Percentiles rank a stretch among this genome's conserved stretches.
Evolutionary conservation across 2,329 filamentous ascomycete species (phyloP).

Genomic region (Teratosphaeria gauchensis): DNA sequence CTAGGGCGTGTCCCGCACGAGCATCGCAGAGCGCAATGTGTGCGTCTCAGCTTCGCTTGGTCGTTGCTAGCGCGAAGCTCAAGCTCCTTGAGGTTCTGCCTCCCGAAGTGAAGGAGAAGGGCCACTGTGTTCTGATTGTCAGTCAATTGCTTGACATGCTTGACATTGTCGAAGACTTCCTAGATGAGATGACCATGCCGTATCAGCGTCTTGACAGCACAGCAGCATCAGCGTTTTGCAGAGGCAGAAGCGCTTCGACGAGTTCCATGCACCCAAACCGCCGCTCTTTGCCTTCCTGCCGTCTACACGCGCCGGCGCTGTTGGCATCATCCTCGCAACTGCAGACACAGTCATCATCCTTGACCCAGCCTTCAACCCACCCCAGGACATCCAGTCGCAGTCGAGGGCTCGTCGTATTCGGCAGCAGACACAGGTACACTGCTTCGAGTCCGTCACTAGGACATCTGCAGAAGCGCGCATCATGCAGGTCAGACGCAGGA

Average conservation of each 20-base stretch:
- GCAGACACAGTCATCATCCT: constrained; percentile 97
- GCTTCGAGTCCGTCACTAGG: constrained; percentile 88
- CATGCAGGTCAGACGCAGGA: constrained; percentile 87
- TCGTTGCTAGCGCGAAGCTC: constrained; percentile 87
- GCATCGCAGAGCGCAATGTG: constrained; percentile 73
- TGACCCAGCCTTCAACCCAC: constrained; percentile 93
- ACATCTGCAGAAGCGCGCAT: constrained; percentile 89
- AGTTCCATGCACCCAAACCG: constrained; percentile 79
- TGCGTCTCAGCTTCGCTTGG: constrained; percentile 55
- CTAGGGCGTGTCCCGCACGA: constrained; percentile 84
- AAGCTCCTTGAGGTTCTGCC: constrained; percentile 75
- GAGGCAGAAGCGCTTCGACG: constrained; percentile 90
- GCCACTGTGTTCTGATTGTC: constrained; percentile 88
- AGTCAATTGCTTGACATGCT: constrained; percentile 89
- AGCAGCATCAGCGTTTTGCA: constrained; percentile 71
- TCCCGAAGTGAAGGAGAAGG: constrained; percentile 73
- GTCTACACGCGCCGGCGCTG: constrained; percentile 87
- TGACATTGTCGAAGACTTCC: constrained; percentile 82
- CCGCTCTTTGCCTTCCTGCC: constrained; percentile 80
- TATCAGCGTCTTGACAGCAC: constrained; percentile 79
- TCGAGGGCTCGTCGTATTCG: constrained; percentile 93
- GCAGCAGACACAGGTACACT: constrained; percentile 89
- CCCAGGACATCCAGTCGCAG: constrained; percentile 93
- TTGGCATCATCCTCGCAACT: constrained; percentile 94
- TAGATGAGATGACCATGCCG: constrained; percentile 61